These are phyloP conservation scores for Exophiala calicioides DNA, from an alignment of 2,329 filamentous ascomycete species.

Conservation along the genomic window DNA sequence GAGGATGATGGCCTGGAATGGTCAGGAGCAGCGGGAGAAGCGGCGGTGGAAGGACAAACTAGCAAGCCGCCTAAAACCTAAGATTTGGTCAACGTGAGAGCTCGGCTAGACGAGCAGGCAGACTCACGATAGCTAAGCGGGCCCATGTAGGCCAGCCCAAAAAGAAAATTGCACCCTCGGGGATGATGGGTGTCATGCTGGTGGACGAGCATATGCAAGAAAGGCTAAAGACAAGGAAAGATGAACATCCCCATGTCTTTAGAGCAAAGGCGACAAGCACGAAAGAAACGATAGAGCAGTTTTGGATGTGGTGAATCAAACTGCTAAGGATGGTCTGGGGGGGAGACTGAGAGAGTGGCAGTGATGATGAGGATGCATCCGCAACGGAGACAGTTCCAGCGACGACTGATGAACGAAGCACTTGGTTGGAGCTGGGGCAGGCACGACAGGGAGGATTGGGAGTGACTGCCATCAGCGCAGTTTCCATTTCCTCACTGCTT, in stretches of 20 bases:
- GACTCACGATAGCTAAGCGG: constrained; percentile 29
- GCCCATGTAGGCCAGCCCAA: constrained; percentile 30
- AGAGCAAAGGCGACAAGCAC: constrained; percentile 22
- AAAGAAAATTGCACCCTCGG: constrained; percentile 22
- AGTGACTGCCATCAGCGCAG: constrained; percentile 14
- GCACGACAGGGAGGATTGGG: too few species aligned
- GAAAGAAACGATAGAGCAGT: constrained; percentile 24
- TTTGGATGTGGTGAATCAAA: constrained; percentile 15
- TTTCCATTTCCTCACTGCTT: constrained; percentile 4
- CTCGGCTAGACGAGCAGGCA: background rate
- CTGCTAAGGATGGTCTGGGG: constrained; percentile 21
- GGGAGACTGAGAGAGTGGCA: constrained; percentile 3
- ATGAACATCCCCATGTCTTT: constrained; percentile 26
- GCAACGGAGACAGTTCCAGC: constrained; percentile 5
- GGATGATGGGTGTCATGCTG: constrained; percentile 15
- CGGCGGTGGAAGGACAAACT: constrained; percentile 8
- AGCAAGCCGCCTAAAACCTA: constrained; percentile 26
- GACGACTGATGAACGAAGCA: constrained; percentile 14
- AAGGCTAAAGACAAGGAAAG: constrained; percentile 21
- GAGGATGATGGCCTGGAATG: constrained; percentile 62
- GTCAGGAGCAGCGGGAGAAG: constrained; percentile 32
- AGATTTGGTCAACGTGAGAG: background rate
- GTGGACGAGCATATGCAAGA: constrained; percentile 16
- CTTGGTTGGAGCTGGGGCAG: constrained; percentile 15
- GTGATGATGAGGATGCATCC: background rate